phyloP scores from a whole-genome alignment of 164 flowering plant genomes.

The Chimonanthus salicifolius region DNA sequence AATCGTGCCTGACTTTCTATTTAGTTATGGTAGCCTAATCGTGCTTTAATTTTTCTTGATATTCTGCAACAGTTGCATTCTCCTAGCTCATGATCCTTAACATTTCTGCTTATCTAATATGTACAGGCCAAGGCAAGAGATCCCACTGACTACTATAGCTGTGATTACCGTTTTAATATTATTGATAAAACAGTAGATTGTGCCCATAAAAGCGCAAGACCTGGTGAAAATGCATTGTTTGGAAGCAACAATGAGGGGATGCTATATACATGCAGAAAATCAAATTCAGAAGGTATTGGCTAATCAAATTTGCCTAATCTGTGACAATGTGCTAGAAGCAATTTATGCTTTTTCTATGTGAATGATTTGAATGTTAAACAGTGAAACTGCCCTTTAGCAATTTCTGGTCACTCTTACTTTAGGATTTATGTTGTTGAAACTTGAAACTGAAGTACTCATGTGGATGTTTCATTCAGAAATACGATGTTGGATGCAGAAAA shows the following conservation, averaged over 20 bases:
- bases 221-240: neutral
- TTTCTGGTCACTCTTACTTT: neutral
- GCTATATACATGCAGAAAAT: neutral
- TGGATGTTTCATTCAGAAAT: neutral
- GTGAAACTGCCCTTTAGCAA: neutral
- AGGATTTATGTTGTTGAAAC: neutral
- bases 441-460: neutral
- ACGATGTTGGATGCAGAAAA: neutral
- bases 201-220: conserved; percentile 20
- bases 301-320: neutral
- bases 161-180: conserved; percentile 44
- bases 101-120: neutral
- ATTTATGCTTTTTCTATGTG: neutral
- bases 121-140: conserved; percentile 33
- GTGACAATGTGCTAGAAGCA: neutral
- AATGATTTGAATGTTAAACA: neutral
- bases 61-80: neutral
- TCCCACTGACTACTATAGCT: conserved; percentile 44
- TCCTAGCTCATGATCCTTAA: neutral
- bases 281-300: conserved; percentile 4
- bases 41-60: neutral
- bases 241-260: neutral
- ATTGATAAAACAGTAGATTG: conserved; percentile 29
- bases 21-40: neutral
- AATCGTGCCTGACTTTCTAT: no score